Evolutionary conservation across 768 basidiomycete genomes (phyloP), one percentile per base, ranked within the genome.

Genomic region (Rhizopogon salebrosus): DNA sequence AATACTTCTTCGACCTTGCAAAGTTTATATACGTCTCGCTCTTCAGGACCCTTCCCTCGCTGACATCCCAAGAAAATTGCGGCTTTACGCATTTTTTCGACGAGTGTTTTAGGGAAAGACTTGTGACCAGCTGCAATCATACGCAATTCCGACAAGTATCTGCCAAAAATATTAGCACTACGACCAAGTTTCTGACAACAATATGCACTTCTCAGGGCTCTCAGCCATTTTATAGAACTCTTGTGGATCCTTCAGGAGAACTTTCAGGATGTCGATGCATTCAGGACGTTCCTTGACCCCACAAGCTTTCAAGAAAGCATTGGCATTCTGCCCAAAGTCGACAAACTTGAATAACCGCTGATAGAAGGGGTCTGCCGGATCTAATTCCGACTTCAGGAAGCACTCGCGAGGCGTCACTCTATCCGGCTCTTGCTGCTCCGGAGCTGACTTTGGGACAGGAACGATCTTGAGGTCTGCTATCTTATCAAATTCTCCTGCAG

Each of bases 281-380:
- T 80, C 89, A 5, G 93, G 93, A 60, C 90, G 87, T 29, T 80
- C 80, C 58, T 83, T 85, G n/a, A 92, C 88, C 5, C 93, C 93
- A 58, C 90, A 89, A 2, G 86, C 84, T 48, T 76, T 78, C 35
- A 98, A 73, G 70, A 98, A 95, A 4, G 76, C 73, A 60, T 92
- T 92, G 29, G 86, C 93, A 10, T 75, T 70, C 1, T 74, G 61
- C 1, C 89, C 92, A 64, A 94, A 94, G 64, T 93, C 84, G 45
- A 97, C 81, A 59, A 91, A 95, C 14, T 78, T 76, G 64, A 95
- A 94, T 3, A 94, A 72, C 52, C 83, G 82, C 2, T 83, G 82
- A 63, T 88, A 80, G n/a, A 46, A 46, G 3, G 14, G 45, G 4
- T 10, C 26, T 6, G 77, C 74, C 13, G 31, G 9, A 22, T 46